Evolutionary conservation across 768 basidiomycete genomes (phyloP).

Genomic region (Boletellus emodensis): DNA sequence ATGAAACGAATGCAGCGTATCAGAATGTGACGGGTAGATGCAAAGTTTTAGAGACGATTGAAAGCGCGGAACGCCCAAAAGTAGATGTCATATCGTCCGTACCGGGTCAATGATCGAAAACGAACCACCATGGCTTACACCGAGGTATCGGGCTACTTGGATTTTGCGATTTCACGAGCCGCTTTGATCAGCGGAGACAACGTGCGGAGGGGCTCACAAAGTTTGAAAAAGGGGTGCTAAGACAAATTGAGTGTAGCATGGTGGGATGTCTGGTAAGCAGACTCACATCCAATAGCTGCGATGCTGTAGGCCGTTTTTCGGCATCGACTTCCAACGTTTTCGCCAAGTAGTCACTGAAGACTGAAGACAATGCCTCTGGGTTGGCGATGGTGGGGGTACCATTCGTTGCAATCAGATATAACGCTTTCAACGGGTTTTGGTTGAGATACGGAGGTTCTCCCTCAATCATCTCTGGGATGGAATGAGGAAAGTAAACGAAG

Average conservation of each 20-base stretch:
- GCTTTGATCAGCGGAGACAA: conserved; percentile 90
- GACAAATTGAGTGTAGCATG: conserved; percentile 1
- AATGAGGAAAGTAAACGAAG: conserved; percentile 5
- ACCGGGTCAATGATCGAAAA: not conserved
- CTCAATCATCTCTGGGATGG: conserved; percentile 85
- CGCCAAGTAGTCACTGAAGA: conserved; percentile 87
- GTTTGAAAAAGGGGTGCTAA: conserved; percentile 85
- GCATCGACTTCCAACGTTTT: conserved; percentile 91
- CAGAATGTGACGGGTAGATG: conserved; percentile 14
- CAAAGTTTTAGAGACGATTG: conserved; percentile 4
- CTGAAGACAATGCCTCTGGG: conserved; percentile 66
- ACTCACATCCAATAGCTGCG: conserved; percentile 70
- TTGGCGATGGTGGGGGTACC: conserved; percentile 96
- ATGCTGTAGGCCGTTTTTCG: conserved; percentile 87
- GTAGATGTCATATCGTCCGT: conserved; percentile 20
- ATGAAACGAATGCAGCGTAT: conserved; percentile 17
- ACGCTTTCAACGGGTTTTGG: conserved; percentile 93
- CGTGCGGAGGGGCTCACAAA: conserved; percentile 82
- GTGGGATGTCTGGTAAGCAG: not conserved
- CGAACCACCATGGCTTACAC: not conserved
- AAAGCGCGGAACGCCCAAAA: not conserved
- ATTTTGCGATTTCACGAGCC: conserved; percentile 80
- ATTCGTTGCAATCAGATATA: conserved; percentile 97
- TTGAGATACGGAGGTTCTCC: conserved; percentile 96
- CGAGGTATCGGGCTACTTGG: conserved; percentile 28